Evolutionary conservation across 169 alveolate genomes (phyloP).

Genomic region (Eimeria tenella): DNA sequence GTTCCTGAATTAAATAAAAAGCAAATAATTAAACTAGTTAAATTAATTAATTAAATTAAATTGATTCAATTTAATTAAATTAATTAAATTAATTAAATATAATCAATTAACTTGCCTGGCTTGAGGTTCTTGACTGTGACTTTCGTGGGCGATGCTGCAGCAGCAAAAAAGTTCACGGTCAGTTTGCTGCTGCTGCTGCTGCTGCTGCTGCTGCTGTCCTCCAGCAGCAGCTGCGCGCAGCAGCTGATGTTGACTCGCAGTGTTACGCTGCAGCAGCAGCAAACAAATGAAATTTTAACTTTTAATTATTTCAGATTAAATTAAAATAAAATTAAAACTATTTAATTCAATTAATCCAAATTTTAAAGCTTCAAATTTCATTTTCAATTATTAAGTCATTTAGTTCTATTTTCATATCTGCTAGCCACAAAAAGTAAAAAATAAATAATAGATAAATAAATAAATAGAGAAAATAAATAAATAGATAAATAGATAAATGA

Average conservation of each 20-base stretch:
- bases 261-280: neutral
- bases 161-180: neutral
- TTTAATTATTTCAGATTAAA: too few species aligned
- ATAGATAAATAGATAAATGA: too few species aligned
- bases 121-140: neutral
- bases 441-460: too few species aligned
- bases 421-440: too few species aligned
- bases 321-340: too few species aligned
- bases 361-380: too few species aligned
- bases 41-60: neutral
- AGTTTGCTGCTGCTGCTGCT: neutral
- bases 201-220: neutral
- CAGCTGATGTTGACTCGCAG: neutral
- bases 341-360: too few species aligned
- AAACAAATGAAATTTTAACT: neutral
- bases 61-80: neutral
- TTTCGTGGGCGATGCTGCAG: neutral
- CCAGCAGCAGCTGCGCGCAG: neutral
- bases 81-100: neutral
- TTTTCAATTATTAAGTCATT: too few species aligned
- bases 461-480: too few species aligned
- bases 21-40: neutral
- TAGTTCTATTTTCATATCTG: too few species aligned
- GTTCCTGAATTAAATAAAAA: too few species aligned
- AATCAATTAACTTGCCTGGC: neutral